Base-by-base conservation (phyloP, 2,329 filamentous ascomycete species). In the Atkinsonella hypoxylon region DNA sequence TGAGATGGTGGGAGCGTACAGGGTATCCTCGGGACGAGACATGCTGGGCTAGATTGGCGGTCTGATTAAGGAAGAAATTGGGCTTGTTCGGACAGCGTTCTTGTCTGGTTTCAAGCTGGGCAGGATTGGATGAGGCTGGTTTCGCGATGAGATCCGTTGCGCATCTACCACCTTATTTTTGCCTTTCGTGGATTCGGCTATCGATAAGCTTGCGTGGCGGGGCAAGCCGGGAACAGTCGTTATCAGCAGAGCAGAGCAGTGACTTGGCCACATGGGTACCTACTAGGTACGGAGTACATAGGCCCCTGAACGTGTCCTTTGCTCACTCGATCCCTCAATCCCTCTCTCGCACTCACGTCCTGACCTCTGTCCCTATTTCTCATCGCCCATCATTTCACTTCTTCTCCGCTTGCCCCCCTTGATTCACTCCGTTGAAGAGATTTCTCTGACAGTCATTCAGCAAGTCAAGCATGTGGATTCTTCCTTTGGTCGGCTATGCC, bases 21-120 rank as follows among this genome's bases (percentile, higher is more conserved):
- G 82, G 57, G 82, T 86, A 72, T 98, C 93, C 76, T 98, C 93
- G 57, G 93, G 93, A 60, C 93, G 89, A 64, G 93, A 97, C 93
- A 98, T 97, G 64, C 45, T 84, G 72, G 26, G 48, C 31, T 41
- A 40, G 39, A 1, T 47, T 17, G 20, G 22, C 39, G 10, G 39
- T 42, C n/a, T n/a, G 3, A 9, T 32, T n/a, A 39, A n/a, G 30
- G 20, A 22, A 31, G 26, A 31, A 13, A 31, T 18, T 20, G 15
- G 5, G 6, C n/a, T 30, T n/a, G n/a, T 13, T 43, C 31, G 15
- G 40, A 34, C 41, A 3, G 31, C 2, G 2, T 36, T 36, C 2
- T 36, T 15, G n/a, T 36, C 3, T 12, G 15, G 34, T 36, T 36
- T 15, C 15, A 9, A 7, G 8, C 11, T 36, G 34, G 34, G 13